Conservation (phyloP, 176 grass and related monocot genomes). For the Hordeum marinum region DNA sequence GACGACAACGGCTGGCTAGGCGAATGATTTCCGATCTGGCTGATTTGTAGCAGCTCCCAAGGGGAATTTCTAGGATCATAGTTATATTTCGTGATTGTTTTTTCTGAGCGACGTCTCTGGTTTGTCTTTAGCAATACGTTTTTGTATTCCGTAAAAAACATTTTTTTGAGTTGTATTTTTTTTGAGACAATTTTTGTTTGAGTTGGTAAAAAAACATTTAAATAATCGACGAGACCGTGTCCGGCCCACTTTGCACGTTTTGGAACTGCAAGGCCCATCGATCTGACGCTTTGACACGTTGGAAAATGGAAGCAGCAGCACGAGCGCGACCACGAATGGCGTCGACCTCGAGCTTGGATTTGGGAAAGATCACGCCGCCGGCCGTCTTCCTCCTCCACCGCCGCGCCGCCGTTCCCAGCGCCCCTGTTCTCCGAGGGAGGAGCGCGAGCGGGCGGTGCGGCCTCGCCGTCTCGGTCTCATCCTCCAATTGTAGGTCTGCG, state of each 20-base stretch:
- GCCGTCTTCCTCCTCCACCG: not conserved
- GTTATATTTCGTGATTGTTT: no score
- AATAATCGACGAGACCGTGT: no score
- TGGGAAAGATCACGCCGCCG: not conserved
- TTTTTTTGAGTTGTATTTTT: no score
- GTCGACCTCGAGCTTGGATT: constrained; percentile 20
- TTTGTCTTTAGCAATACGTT: no score
- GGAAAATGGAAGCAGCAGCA: not conserved
- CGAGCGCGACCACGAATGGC: not conserved
- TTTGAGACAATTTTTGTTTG: no score
- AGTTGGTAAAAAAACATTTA: no score
- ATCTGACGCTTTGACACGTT: constrained; percentile 20
- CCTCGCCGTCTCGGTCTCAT: constrained; percentile 13
- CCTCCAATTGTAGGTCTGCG: constrained; percentile 36
- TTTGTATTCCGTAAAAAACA: no score
- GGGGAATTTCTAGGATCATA: no score
- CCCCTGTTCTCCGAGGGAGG: not conserved
- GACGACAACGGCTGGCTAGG: no score
- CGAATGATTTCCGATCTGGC: no score
- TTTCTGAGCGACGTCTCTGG: no score
- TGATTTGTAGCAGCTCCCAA: no score
- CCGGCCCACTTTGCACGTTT: not conserved
- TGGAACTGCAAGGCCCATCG: not conserved
- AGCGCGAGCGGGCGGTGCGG: not conserved
- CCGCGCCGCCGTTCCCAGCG: not conserved